A percentile compares a stretch with the other conserved stretches of the same genome.
Conservation (phyloP, 2,329 filamentous ascomycete genomes). For the Pseudophaeomoniella oleicola region DNA sequence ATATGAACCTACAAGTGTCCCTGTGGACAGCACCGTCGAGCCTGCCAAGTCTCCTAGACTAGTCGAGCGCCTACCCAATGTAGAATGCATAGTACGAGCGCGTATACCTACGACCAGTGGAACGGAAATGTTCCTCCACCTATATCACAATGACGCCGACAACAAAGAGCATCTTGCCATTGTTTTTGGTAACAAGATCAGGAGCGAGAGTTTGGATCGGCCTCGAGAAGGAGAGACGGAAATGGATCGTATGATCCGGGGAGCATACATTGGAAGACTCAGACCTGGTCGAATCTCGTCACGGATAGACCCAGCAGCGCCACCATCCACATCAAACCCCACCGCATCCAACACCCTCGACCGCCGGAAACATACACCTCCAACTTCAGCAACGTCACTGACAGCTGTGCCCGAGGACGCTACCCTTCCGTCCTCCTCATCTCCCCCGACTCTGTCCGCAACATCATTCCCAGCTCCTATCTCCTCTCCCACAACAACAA, state of each 20-base stretch:
- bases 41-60: conserved; percentile 50
- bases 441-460: neutral
- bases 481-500: conserved; percentile 1
- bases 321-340: conserved; percentile 3
- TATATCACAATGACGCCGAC: conserved; percentile 86
- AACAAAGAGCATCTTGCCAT: conserved; percentile 95
- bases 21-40: conserved; percentile 22
- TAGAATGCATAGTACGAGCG: conserved; percentile 88
- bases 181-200: conserved; percentile 79
- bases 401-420: conserved; percentile 9
- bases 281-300: conserved; percentile 74
- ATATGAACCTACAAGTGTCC: conserved; percentile 25
- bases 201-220: conserved; percentile 45
- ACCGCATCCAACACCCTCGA: neutral
- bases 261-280: conserved; percentile 78
- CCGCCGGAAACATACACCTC: neutral
- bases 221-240: conserved; percentile 32
- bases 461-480: conserved; percentile 2
- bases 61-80: conserved; percentile 60
- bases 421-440: neutral
- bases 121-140: conserved; percentile 90
- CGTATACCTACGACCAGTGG: conserved; percentile 85
- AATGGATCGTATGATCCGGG: conserved; percentile 68
- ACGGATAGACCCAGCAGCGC: conserved; percentile 34
- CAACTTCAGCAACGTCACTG: conserved; percentile 3